phyloP scores from a whole-genome alignment of 2,329 filamentous ascomycete species.

The Ophiosphaerella korrae region DNA sequence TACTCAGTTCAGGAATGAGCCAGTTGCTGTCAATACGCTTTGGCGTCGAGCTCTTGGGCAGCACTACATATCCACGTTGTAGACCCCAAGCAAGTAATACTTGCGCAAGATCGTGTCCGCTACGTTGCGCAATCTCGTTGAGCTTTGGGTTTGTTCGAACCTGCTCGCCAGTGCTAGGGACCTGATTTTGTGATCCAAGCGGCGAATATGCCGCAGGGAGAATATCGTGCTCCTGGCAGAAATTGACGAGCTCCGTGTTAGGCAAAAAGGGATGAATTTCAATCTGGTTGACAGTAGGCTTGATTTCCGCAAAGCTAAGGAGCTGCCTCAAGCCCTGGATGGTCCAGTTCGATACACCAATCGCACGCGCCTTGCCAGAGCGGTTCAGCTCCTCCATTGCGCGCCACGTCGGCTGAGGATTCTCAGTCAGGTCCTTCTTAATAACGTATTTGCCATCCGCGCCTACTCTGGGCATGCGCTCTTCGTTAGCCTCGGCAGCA shows the following conservation, averaged over 20 bases:
- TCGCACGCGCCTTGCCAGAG: constrained; percentile 66
- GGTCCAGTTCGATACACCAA: constrained; percentile 77
- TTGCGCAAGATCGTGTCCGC: constrained; percentile 77
- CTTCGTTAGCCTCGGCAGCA: constrained; percentile 57
- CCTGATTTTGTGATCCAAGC: constrained; percentile 71
- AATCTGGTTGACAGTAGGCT: constrained; percentile 74
- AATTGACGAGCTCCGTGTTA: constrained; percentile 63
- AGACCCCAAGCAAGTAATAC: constrained; percentile 83
- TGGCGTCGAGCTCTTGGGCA: constrained; percentile 51
- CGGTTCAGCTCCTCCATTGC: constrained; percentile 67
- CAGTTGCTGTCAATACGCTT: constrained; percentile 63
- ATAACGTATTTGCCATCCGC: constrained; percentile 64
- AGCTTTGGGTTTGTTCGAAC: constrained; percentile 71
- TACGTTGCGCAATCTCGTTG: constrained; percentile 70
- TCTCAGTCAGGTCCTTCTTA: constrained; percentile 69
- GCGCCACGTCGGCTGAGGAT: constrained; percentile 70
- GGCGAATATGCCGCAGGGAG: constrained; percentile 70
- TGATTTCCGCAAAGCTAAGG: constrained; percentile 66
- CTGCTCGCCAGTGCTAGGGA: constrained; percentile 70
- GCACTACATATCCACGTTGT: constrained; percentile 65
- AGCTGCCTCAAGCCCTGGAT: constrained; percentile 70
- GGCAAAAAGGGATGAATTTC: constrained; percentile 77
- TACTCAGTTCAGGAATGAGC: constrained; percentile 62
- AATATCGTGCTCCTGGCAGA: constrained; percentile 64
- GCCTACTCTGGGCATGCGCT: constrained; percentile 61